Percentiles rank a stretch among this genome's conserved stretches.
These are phyloP conservation scores for Didymella sp. DNA, from an alignment of 2,329 filamentous ascomycete genomes.

Conservation along the genomic window DNA sequence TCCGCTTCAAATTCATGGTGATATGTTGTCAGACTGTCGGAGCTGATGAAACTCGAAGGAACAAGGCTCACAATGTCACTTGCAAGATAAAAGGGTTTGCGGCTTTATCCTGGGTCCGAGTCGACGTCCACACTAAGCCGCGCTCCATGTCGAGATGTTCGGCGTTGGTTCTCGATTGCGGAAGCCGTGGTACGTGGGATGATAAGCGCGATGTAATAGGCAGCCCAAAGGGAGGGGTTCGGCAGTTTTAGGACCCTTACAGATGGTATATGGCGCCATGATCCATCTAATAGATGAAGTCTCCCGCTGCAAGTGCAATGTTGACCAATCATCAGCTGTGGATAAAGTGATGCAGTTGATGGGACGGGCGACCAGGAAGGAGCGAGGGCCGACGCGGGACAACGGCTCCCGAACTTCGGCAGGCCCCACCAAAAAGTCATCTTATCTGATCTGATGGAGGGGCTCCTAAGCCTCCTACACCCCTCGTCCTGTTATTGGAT, in stretches of 20 bases:
- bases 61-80: background rate
- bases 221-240: slow-evolving; percentile 7
- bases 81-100: background rate
- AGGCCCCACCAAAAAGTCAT: slow-evolving; percentile 9
- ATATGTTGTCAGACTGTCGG: background rate
- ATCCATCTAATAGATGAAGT: background rate
- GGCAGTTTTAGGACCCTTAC: background rate
- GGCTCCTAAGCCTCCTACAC: background rate
- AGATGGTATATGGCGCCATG: background rate
- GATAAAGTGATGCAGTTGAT: background rate
- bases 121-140: background rate
- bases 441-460: slow-evolving; percentile 20
- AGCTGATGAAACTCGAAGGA: background rate
- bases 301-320: background rate
- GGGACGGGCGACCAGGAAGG: background rate
- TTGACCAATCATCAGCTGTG: background rate
- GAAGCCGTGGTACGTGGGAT: slow-evolving; percentile 11
- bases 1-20: slow-evolving; percentile 11
- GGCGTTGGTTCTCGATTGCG: slow-evolving; percentile 2
- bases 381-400: background rate
- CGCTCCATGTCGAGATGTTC: background rate
- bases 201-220: slow-evolving; percentile 7
- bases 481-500: slow-evolving; percentile 8
- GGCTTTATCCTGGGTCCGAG: background rate
- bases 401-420: slow-evolving; percentile 3